Percentiles rank a stretch among this genome's conserved stretches.
phyloP scores from a whole-genome alignment of 78 protist species.

The Dictyostelium discoideum region DNA sequence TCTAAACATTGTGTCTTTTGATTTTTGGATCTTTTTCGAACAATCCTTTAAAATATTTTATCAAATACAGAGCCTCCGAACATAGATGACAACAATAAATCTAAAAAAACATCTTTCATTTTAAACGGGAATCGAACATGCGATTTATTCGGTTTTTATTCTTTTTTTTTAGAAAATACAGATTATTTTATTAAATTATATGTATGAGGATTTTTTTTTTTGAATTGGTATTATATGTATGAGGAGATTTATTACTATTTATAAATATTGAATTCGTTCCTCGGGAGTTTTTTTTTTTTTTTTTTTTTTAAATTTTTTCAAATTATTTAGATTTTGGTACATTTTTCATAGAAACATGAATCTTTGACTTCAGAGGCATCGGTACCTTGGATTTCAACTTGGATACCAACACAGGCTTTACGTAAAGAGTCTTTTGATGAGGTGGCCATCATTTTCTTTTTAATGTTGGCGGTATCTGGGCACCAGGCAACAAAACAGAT shows the following conservation, averaged over 20 bases:
- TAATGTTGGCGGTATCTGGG: conserved; percentile 88
- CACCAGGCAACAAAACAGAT: conserved; percentile 64
- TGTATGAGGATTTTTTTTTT: no score
- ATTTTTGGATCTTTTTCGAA: no score
- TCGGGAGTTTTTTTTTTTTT: not conserved
- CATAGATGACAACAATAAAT: no score
- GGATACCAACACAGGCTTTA: conserved; percentile 92
- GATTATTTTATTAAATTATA: not conserved
- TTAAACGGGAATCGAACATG: no score
- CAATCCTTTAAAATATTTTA: no score
- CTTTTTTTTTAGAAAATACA: not conserved
- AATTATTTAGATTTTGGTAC: conserved; percentile 48
- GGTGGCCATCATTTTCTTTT: conserved; percentile 95
- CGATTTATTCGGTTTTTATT: no score
- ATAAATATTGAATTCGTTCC: not conserved
- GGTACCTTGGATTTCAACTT: conserved; percentile 94
- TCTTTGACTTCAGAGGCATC: conserved; percentile 86
- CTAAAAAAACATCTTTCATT: no score
- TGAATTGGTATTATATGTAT: no score
- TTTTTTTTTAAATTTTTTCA: no score
- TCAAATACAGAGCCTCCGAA: no score
- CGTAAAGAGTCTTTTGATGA: conserved; percentile 91
- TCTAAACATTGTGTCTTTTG: no score
- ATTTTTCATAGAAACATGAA: conserved; percentile 75
- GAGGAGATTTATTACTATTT: not conserved